Percentiles rank a stretch among this genome's conserved stretches.
Conservation (phyloP, 495 filamentous ascomycete species). For the Jackrogersella minutella region DNA sequence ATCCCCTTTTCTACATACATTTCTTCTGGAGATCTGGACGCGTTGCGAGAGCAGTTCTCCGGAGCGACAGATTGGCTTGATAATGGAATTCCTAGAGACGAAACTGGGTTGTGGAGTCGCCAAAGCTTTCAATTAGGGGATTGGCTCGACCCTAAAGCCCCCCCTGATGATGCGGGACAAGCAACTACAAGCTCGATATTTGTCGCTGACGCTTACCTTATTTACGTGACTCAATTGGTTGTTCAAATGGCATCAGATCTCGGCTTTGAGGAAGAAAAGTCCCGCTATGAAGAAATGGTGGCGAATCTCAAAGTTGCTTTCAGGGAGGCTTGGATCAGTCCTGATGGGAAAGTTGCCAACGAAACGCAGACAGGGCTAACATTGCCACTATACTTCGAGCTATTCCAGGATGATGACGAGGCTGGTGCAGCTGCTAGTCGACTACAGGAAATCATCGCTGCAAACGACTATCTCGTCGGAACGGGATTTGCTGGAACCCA, state of each 20-base stretch:
- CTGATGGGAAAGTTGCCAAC: slow-evolving; percentile 48
- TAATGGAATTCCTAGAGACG: slow-evolving; percentile 53
- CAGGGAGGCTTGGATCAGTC: slow-evolving; percentile 52
- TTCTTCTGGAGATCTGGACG: slow-evolving; percentile 51
- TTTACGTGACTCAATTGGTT: slow-evolving; percentile 54
- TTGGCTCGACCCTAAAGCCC: slow-evolving; percentile 63
- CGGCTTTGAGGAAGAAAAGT: slow-evolving; percentile 39
- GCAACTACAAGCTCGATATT: slow-evolving; percentile 52
- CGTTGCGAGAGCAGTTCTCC: slow-evolving; percentile 52
- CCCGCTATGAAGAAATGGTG: slow-evolving; percentile 42
- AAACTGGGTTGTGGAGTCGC: slow-evolving; percentile 51
- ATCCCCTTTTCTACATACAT: slow-evolving; percentile 56
- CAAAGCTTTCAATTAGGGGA: slow-evolving; percentile 56
- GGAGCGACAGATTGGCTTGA: slow-evolving; percentile 60
- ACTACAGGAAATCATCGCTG: slow-evolving; percentile 49
- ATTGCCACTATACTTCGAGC: slow-evolving; percentile 55
- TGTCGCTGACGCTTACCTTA: slow-evolving; percentile 61
- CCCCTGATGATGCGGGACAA: slow-evolving; percentile 50
- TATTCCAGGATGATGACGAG: slow-evolving; percentile 33
- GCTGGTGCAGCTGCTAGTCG: slow-evolving; percentile 41
- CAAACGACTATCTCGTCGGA: slow-evolving; percentile 55
- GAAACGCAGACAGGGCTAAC: slow-evolving; percentile 60
- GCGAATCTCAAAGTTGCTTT: slow-evolving; percentile 47
- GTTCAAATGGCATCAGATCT: slow-evolving; percentile 45
- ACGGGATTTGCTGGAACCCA: slow-evolving; percentile 66